A percentile compares a stretch with the other conserved stretches of the same genome.
Conservation (phyloP, 2,329 filamentous ascomycete species). For the Monosporascus sp. region DNA sequence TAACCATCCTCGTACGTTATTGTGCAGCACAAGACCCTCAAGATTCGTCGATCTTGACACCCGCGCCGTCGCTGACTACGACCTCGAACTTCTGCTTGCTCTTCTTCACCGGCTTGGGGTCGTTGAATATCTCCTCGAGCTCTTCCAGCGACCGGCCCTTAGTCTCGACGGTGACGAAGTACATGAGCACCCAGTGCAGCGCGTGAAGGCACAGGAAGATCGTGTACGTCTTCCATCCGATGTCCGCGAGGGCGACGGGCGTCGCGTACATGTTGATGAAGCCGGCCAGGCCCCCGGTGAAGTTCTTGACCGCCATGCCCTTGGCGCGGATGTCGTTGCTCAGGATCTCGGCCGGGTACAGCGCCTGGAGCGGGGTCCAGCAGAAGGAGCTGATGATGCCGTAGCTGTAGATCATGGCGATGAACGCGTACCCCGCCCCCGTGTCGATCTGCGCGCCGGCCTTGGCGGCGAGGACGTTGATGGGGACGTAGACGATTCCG, state of each 20-base stretch:
- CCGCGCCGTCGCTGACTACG: too few relatives aligned
- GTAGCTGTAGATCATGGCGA: background rate
- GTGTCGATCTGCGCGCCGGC: background rate
- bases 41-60: too few relatives aligned
- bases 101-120: constrained; percentile 42
- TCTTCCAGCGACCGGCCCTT: constrained; percentile 46
- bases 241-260: constrained; percentile 40
- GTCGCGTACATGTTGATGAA: constrained; percentile 46
- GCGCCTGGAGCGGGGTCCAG: constrained; percentile 44
- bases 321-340: constrained; percentile 45
- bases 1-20: too few relatives aligned
- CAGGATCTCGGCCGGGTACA: constrained; percentile 42
- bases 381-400: constrained; percentile 42
- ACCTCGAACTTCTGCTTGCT: too few relatives aligned
- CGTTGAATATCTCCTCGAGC: constrained; percentile 46
- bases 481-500: constrained; percentile 40
- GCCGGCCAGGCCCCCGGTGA: constrained; percentile 40
- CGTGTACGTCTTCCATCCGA: constrained; percentile 28
- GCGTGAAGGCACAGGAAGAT: background rate
- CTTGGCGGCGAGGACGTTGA: constrained; percentile 27
- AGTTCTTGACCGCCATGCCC: constrained; percentile 39
- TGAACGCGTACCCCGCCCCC: background rate
- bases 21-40: too few relatives aligned
- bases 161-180: constrained; percentile 36
- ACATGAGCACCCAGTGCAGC: background rate